Base-by-base conservation (phyloP, 371 early-diverging fungal genomes). In the Mortierella sp. region DNA sequence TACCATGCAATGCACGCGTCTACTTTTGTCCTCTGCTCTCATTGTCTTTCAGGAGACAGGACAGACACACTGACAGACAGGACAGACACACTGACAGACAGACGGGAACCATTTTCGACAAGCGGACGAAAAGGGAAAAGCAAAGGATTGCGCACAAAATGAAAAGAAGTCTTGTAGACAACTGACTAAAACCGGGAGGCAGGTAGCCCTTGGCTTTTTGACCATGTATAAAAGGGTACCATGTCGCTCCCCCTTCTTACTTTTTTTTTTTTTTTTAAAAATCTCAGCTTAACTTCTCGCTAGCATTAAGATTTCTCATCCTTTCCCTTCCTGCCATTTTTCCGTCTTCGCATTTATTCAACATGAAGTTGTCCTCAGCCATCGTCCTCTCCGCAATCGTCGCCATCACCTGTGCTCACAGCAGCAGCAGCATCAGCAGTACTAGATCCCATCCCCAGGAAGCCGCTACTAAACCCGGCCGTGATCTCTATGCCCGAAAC, bases 331-430 rank as follows among this genome's bases (percentile, higher is more conserved):
- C 58, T 14, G 58, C 58, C 63, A 8, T 10, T 34, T 31, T 65
- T 38, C 19, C 26, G 31, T 34, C 16, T 19, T 31, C 31, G 5
- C 28, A 13, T 34, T 63, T 16, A 3, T n/a, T 21, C 7, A 47
- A 11, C 14, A 72, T 72, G 72, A 72, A 72, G 50, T 21, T 72
- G 19, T 31, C 72, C 21, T 50, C 72, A 31, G 44, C 48, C 5
- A 72, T 72, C 14, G 31, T 72, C 52, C 72, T 72, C 72, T 72
- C 72, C 24, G 31, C 31, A 52, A 52, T 52, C 28, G 52, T 24
- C 4, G 72, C 72, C 31, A 48, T 52, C 38, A 52, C 72, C 14
- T 52, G 47, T 26, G 72, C 72, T 44, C 72, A 7, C 72, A 71
- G 42, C 42, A 38, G 42, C 42, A 38, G 42, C 28, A 71, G 42